Conservation (phyloP, 2,329 filamentous ascomycete genomes). For the Geoglossum cookeanum region DNA sequence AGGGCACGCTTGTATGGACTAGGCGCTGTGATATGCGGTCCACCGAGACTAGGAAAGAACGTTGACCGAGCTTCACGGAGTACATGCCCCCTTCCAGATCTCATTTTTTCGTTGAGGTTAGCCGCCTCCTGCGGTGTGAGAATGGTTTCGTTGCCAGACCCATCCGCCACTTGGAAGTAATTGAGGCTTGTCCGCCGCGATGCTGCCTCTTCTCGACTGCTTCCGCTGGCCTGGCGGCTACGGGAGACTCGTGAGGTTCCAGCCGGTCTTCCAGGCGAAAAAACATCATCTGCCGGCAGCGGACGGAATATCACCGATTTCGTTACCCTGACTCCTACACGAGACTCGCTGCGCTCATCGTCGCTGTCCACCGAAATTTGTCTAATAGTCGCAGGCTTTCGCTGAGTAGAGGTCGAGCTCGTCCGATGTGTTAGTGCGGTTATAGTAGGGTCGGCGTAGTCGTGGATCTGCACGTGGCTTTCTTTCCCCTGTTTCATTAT, state of each 20-base stretch:
- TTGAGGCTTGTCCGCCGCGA: not conserved
- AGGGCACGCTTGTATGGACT: constrained; percentile 37
- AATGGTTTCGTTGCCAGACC: not conserved
- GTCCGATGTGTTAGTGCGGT: not conserved
- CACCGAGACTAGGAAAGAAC: constrained; percentile 33
- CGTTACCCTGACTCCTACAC: not conserved
- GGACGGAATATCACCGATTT: not conserved
- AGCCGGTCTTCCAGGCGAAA: not conserved
- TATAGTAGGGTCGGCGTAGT: not conserved
- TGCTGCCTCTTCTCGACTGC: not conserved
- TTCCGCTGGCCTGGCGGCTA: not conserved
- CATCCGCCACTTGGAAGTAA: not conserved
- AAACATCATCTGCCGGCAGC: not conserved
- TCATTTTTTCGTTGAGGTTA: constrained; percentile 10
- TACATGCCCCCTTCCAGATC: constrained; percentile 9
- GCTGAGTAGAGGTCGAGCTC: not conserved
- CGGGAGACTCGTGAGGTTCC: not conserved
- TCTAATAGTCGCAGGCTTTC: not conserved
- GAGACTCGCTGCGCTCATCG: not conserved
- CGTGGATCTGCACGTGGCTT: constrained; percentile 8
- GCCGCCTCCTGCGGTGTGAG: constrained; percentile 14
- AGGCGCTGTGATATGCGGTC: constrained; percentile 32
- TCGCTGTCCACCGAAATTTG: not conserved
- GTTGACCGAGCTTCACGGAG: constrained; percentile 27
- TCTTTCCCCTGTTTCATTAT: constrained; percentile 9